phyloP scores from a whole-genome alignment of 257 asterid genomes.

The Vinca minor region DNA sequence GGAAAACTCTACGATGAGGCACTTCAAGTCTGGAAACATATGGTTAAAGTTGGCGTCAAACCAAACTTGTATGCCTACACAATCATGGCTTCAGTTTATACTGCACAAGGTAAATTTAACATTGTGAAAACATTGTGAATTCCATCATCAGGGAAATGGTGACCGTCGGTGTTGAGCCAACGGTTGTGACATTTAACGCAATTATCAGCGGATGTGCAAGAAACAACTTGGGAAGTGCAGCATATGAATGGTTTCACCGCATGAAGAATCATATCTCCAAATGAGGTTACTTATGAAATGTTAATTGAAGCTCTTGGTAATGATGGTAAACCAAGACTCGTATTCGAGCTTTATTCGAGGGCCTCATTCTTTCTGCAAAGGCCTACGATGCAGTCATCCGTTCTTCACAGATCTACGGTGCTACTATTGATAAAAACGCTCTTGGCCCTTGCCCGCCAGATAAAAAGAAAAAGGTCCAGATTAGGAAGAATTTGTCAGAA shows the following conservation, averaged over 20 bases:
- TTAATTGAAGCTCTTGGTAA: constrained; percentile 62
- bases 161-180: constrained; percentile 46
- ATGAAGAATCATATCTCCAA: constrained; percentile 64
- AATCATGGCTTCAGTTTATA: constrained; percentile 73
- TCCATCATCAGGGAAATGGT: constrained; percentile 60
- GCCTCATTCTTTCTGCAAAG: constrained; percentile 57
- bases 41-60: constrained; percentile 53
- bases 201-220: constrained; percentile 65
- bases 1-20: constrained; percentile 87
- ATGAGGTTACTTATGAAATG: constrained; percentile 67
- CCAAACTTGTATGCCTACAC: constrained; percentile 85
- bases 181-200: constrained; percentile 87
- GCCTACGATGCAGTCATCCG: constrained; percentile 59
- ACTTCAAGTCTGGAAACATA: constrained; percentile 78
- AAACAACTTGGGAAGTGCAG: constrained; percentile 38
- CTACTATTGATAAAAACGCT: constrained; percentile 37
- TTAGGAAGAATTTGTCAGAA: constrained; percentile 40
- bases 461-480: constrained; percentile 37
- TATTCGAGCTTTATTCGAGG: constrained; percentile 63
- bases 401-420: constrained; percentile 39
- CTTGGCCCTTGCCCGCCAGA: constrained; percentile 68
- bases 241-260: constrained; percentile 72
- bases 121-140: too few relatives aligned
- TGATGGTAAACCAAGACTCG: constrained; percentile 84
- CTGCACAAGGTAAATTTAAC: constrained; percentile 57